phyloP scores from a whole-genome alignment of 768 basidiomycete genomes.

The Tylopilus sp. region DNA sequence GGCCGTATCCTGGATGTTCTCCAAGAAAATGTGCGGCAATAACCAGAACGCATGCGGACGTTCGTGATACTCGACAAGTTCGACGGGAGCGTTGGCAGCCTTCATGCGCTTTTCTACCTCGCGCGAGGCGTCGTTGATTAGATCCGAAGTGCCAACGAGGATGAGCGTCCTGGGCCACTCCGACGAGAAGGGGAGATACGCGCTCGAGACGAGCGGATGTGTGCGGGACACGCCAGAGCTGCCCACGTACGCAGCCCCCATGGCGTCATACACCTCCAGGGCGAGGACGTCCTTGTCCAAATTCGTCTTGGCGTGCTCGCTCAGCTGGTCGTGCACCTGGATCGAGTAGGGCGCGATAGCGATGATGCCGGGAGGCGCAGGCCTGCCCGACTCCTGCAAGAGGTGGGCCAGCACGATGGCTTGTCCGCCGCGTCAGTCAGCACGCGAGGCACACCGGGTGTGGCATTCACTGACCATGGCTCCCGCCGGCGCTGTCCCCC shows the following conservation, averaged over 20 bases:
- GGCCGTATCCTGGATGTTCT: conserved; percentile 7
- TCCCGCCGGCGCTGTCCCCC: too few species aligned
- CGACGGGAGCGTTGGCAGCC: conserved; percentile 1
- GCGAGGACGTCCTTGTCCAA: conserved; percentile 1
- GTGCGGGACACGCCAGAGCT: conserved; percentile 4
- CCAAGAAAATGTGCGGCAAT: conserved; percentile 14
- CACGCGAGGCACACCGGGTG: too few species aligned
- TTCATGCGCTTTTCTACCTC: conserved; percentile 7
- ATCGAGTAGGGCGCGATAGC: too few species aligned
- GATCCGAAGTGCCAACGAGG: conserved; percentile 19
- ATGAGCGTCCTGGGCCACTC: conserved; percentile 24
- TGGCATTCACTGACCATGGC: too few species aligned
- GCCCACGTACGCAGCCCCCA: conserved; percentile 9
- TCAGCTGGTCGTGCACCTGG: background rate
- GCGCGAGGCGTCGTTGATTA: conserved; percentile 6
- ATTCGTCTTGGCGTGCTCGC: conserved; percentile 1
- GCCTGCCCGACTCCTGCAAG: too few species aligned
- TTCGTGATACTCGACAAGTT: conserved; percentile 24
- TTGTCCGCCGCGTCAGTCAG: too few species aligned
- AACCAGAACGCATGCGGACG: conserved; percentile 25
- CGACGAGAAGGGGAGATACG: conserved; percentile 9
- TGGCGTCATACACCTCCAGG: accelerated
- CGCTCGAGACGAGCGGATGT: conserved; percentile 19
- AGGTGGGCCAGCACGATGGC: too few species aligned
- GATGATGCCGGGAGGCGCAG: too few species aligned